phyloP scores from a whole-genome alignment of 768 basidiomycete species.

The Rhizopogon vulgaris region DNA sequence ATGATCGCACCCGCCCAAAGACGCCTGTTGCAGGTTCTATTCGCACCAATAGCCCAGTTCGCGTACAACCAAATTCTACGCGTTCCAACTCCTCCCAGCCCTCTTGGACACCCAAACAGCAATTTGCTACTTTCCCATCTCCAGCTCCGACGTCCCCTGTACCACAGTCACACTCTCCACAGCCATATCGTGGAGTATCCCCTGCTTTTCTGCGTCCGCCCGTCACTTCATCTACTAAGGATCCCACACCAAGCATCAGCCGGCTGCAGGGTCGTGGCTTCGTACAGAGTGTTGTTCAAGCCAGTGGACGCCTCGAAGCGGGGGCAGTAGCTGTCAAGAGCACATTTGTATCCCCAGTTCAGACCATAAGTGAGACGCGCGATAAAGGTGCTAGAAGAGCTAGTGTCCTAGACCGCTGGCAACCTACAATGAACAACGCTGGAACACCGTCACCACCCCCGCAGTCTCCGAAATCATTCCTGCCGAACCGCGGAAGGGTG shows the following conservation, averaged over 20 bases:
- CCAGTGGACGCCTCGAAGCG: slow-evolving; percentile 46
- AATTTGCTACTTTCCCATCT: slow-evolving; percentile 27
- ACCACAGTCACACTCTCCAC: slow-evolving; percentile 37
- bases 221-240: slow-evolving; percentile 45
- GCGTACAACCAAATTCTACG: neutral
- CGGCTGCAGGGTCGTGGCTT: slow-evolving; percentile 81
- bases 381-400: slow-evolving; percentile 27
- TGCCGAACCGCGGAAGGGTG: slow-evolving; percentile 35
- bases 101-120: slow-evolving; percentile 22
- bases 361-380: slow-evolving; percentile 32
- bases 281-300: slow-evolving; percentile 77
- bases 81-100: slow-evolving; percentile 5
- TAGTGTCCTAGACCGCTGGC: slow-evolving; percentile 74
- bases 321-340: slow-evolving; percentile 21
- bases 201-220: slow-evolving; percentile 50
- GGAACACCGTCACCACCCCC: slow-evolving; percentile 31
- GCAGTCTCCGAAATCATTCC: slow-evolving; percentile 31
- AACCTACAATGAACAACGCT: slow-evolving; percentile 27
- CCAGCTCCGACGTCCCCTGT: slow-evolving; percentile 32
- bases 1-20: slow-evolving; percentile 9
- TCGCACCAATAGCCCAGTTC: neutral
- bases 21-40: slow-evolving; percentile 7
- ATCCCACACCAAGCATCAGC: slow-evolving; percentile 77
- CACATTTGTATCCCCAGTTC: slow-evolving; percentile 23
- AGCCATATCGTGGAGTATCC: slow-evolving; percentile 38